These are phyloP conservation scores for Xylaria grammica DNA, from an alignment of 495 filamentous ascomycete genomes.

Conservation along the genomic window DNA sequence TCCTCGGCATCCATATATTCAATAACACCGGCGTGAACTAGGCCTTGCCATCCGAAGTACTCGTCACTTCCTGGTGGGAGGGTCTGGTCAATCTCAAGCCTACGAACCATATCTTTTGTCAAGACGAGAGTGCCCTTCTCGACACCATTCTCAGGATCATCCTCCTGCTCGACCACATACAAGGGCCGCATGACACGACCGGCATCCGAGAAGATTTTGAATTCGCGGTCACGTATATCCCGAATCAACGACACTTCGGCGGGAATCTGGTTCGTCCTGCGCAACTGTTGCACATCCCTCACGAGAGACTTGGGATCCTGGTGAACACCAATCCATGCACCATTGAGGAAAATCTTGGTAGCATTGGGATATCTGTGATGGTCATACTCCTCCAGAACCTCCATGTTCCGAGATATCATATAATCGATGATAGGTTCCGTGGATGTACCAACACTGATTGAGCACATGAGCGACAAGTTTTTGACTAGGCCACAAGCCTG, in stretches of 20 bases:
- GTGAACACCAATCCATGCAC: slow-evolving; percentile 95
- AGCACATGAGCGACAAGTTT: slow-evolving; percentile 97
- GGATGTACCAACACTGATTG: slow-evolving; percentile 90
- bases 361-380: slow-evolving; percentile 85
- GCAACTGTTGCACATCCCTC: slow-evolving; percentile 73
- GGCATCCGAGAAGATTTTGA: slow-evolving; percentile 98
- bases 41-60: slow-evolving; percentile 84
- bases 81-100: slow-evolving; percentile 61
- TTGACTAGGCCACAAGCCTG: slow-evolving; percentile 99
- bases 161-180: slow-evolving; percentile 74
- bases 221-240: slow-evolving; percentile 94
- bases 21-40: slow-evolving; percentile 79
- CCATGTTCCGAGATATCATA: slow-evolving; percentile 93
- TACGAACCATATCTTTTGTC: slow-evolving; percentile 79
- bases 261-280: slow-evolving; percentile 76
- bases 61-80: slow-evolving; percentile 62
- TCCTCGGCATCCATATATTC: slow-evolving; percentile 98
- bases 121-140: slow-evolving; percentile 80
- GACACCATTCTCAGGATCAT: slow-evolving; percentile 70
- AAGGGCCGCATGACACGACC: slow-evolving; percentile 92
- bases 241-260: slow-evolving; percentile 91
- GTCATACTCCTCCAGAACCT: slow-evolving; percentile 95
- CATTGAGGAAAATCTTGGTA: slow-evolving; percentile 97
- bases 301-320: slow-evolving; percentile 82
- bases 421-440: slow-evolving; percentile 91